Conservation (phyloP, 352 stramenopile species). For the Saprolegnia parasitica region DNA sequence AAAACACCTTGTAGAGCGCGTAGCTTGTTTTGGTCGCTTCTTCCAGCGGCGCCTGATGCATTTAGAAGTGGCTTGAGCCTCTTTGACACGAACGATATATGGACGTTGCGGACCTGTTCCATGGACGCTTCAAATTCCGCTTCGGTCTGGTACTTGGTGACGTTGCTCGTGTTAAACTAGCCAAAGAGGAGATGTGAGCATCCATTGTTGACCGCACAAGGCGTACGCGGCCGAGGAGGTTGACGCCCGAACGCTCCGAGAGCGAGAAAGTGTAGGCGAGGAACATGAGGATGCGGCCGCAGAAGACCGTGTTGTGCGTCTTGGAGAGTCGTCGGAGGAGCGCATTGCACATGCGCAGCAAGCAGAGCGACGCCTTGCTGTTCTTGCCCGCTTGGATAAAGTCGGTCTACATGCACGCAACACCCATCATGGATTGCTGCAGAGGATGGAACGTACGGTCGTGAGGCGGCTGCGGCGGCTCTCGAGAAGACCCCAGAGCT, state of each 20-base stretch:
- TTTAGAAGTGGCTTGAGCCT: constrained; percentile 30
- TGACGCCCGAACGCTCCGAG: constrained; percentile 79
- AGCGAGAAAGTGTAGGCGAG: constrained; percentile 82
- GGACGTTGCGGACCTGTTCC: not conserved
- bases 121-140: constrained; percentile 57
- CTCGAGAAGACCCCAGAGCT: constrained; percentile 78
- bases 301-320: constrained; percentile 88
- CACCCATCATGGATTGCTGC: not conserved
- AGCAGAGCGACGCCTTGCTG: constrained; percentile 71
- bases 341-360: constrained; percentile 80
- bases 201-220: not conserved
- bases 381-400: constrained; percentile 59
- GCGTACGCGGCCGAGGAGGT: constrained; percentile 62
- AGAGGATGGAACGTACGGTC: constrained; percentile 31
- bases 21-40: constrained; percentile 63
- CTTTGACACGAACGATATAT: no score
- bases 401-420: constrained; percentile 37
- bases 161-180: constrained; percentile 71
- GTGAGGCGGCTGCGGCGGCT: constrained; percentile 70
- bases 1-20: constrained; percentile 88
- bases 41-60: not conserved
- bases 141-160: constrained; percentile 75
- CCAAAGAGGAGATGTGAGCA: not conserved
- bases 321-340: constrained; percentile 79
- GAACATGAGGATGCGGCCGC: constrained; percentile 81